These are phyloP conservation scores for Phytopythium sindhum DNA, from an alignment of 352 stramenopile genomes.

Conservation along the genomic window DNA sequence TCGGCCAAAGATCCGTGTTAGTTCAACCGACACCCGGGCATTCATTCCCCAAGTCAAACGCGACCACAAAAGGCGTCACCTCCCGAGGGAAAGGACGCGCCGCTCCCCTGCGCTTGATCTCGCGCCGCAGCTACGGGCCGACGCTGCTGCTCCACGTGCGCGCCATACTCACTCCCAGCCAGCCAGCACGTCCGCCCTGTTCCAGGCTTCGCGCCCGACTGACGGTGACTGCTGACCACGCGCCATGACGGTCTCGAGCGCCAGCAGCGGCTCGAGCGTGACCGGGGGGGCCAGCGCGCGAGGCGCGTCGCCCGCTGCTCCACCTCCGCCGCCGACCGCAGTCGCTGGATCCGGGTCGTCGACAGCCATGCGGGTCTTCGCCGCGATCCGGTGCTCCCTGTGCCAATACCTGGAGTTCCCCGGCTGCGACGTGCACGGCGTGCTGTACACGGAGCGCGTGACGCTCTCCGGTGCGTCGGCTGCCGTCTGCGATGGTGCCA, in stretches of 20 bases:
- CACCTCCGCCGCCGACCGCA: constrained; percentile 1
- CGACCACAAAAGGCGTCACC: not conserved
- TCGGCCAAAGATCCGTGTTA: no score
- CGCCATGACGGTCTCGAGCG: constrained; percentile 47
- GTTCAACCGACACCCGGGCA: not conserved
- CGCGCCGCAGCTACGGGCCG: no score
- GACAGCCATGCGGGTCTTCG: constrained; percentile 54
- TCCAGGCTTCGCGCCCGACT: not conserved
- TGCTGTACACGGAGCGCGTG: constrained; percentile 77
- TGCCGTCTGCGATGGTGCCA: constrained; percentile 8
- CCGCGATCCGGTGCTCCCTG: constrained; percentile 74
- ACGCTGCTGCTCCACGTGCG: no score
- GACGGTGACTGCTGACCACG: no score
- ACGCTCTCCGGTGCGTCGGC: not conserved
- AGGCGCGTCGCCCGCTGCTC: not conserved
- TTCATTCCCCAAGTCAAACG: constrained; percentile 4
- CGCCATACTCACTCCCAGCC: no score
- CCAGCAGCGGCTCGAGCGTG: constrained; percentile 14
- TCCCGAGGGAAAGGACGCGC: not conserved
- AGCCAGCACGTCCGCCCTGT: no score
- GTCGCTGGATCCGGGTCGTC: not conserved
- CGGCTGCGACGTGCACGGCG: constrained; percentile 80
- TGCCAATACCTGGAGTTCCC: constrained; percentile 89
- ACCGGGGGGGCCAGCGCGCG: constrained; percentile 9
- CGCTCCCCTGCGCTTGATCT: no score